A percentile compares a stretch with the other conserved stretches of the same genome.
Conservation (phyloP, 352 stramenopile species). For the Pythium utonaiense region DNA sequence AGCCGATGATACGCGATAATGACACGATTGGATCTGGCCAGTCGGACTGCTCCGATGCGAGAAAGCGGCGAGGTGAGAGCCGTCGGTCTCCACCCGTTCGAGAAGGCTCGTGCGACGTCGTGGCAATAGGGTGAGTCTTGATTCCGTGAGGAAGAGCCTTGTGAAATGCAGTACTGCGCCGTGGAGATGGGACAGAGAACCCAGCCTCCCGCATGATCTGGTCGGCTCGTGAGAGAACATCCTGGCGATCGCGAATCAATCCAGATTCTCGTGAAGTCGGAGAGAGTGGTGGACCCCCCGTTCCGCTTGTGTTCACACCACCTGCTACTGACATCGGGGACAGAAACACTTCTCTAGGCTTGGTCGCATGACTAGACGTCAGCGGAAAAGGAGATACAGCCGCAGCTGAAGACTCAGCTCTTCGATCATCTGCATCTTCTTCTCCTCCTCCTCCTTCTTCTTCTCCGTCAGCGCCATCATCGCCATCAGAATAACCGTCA, state of each 20-base stretch:
- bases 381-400: not conserved
- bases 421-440: not conserved
- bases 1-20: slow-evolving; percentile 55
- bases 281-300: slow-evolving; percentile 13
- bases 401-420: not conserved
- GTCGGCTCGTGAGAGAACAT: slow-evolving; percentile 23
- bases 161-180: not conserved
- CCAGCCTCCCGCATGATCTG: slow-evolving; percentile 31
- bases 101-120: not conserved
- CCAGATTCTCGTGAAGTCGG: slow-evolving; percentile 17
- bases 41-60: slow-evolving; percentile 26
- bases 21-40: slow-evolving; percentile 68
- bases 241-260: slow-evolving; percentile 24
- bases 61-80: slow-evolving; percentile 12
- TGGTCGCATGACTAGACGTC: not conserved
- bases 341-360: not conserved
- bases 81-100: not conserved
- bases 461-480: not conserved
- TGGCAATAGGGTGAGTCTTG: no score
- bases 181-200: slow-evolving; percentile 20
- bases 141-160: not conserved
- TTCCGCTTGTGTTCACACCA: not conserved
- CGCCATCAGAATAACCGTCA: not conserved
- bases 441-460: not conserved
- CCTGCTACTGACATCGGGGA: not conserved